These are phyloP conservation scores for Ceratobasidium sp. DNA, from an alignment of 1,284 basidiomycete genomes.

Conservation along the genomic window DNA sequence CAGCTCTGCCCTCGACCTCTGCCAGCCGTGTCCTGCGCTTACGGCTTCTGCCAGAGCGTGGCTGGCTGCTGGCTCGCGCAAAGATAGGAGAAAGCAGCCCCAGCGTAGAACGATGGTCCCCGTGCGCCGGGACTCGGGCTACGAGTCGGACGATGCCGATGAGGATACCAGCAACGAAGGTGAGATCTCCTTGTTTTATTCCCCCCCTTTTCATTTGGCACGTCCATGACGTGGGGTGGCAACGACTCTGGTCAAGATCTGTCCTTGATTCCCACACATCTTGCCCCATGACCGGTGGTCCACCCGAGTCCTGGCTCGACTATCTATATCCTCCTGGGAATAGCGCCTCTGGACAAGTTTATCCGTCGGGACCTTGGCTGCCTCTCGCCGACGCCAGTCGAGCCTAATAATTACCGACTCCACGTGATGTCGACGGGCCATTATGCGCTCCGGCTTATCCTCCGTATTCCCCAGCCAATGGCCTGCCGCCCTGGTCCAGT, in stretches of 20 bases:
- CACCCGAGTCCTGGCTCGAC: background rate
- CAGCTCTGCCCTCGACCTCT: slow-evolving; percentile 18
- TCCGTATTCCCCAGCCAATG: slow-evolving; percentile 6
- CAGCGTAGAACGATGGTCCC: background rate
- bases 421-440: background rate
- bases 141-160: slow-evolving; percentile 35
- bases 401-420: background rate
- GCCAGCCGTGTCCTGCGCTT: background rate
- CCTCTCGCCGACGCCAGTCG: background rate
- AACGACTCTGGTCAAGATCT: background rate
- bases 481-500: background rate
- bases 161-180: slow-evolving; percentile 29
- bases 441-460: slow-evolving; percentile 5
- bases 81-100: slow-evolving; percentile 23
- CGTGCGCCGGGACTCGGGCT: slow-evolving; percentile 29
- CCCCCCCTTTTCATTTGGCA: slow-evolving; percentile 12
- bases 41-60: background rate
- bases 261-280: background rate
- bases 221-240: background rate
- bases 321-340: background rate
- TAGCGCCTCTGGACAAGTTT: background rate
- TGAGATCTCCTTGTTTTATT: slow-evolving; percentile 8
- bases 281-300: too few species aligned
- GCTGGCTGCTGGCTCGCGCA: slow-evolving; percentile 10
- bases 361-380: background rate